These are phyloP conservation scores for Vitis hybrid DNA, from an alignment of 177 flowering plant species.

Conservation along the genomic window DNA sequence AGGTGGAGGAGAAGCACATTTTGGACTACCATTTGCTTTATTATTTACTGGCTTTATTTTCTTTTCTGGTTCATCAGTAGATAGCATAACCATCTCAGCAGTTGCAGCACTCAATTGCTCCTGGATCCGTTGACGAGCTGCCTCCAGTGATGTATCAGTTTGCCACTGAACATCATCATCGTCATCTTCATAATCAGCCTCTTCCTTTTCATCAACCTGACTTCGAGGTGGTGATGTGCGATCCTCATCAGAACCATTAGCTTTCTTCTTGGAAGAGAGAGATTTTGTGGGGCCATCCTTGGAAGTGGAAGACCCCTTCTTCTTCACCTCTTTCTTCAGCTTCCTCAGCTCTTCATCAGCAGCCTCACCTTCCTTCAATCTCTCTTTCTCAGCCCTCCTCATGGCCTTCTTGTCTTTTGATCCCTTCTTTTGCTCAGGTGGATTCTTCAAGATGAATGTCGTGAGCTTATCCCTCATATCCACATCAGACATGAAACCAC, in stretches of 20 bases:
- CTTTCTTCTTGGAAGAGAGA: constrained; percentile 5
- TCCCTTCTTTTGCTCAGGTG: constrained; percentile 23
- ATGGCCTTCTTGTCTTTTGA: constrained; percentile 25
- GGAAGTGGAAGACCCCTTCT: constrained; percentile 14
- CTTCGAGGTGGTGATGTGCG: constrained; percentile 6
- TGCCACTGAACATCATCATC: constrained; percentile 21
- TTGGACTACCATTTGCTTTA: background rate
- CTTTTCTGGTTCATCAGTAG: constrained; percentile 6
- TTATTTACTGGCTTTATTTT: background rate
- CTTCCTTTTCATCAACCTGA: constrained; percentile 15
- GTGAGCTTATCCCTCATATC: constrained; percentile 28
- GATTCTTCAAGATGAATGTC: constrained; percentile 16
- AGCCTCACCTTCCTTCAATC: constrained; percentile 23
- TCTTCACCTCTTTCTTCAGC: constrained; percentile 7
- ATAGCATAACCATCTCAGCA: constrained; percentile 19
- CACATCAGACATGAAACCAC: constrained; percentile 21
- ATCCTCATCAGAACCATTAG: constrained; percentile 17
- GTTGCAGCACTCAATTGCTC: constrained; percentile 18
- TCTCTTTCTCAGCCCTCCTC: constrained; percentile 28
- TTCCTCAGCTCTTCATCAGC: constrained; percentile 21
- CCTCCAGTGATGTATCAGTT: constrained; percentile 18
- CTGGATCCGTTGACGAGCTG: constrained; percentile 15
- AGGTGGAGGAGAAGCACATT: background rate
- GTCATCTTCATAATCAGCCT: constrained; percentile 3
- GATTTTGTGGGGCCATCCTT: background rate